Percentiles rank a stretch among this genome's conserved stretches.
These are phyloP conservation scores for Cryptococcus jaspeensis DNA, from an alignment of 1,284 basidiomycete species.

Conservation along the genomic window DNA sequence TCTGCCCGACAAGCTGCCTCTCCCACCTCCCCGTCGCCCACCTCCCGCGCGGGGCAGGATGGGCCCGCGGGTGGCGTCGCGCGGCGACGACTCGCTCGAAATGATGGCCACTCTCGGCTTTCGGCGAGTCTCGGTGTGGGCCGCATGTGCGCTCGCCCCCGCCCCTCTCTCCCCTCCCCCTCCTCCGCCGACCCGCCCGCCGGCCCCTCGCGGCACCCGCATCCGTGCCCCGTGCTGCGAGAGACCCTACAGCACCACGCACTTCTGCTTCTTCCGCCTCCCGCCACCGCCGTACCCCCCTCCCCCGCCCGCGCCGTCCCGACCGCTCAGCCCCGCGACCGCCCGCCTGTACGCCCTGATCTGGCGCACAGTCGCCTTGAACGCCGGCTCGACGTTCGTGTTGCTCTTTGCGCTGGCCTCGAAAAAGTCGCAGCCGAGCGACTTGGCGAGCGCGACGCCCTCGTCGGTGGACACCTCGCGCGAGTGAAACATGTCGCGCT, in stretches of 20 bases:
- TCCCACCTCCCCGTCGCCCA: too few relatives aligned
- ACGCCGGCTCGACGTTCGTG: constrained; percentile 90
- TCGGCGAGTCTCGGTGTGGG: too few relatives aligned
- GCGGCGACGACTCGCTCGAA: too few relatives aligned
- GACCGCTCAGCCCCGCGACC: constrained; percentile 35
- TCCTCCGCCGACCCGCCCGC: too few relatives aligned
- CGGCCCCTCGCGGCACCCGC: too few relatives aligned
- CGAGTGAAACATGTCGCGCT: constrained; percentile 73
- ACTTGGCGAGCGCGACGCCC: constrained; percentile 76
- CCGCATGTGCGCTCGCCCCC: too few relatives aligned
- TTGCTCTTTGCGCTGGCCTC: constrained; percentile 96
- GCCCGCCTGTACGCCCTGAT: constrained; percentile 55
- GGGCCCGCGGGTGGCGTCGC: too few relatives aligned
- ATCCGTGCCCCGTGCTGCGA: too few relatives aligned
- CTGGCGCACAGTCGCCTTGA: constrained; percentile 84
- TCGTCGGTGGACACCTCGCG: constrained; percentile 87
- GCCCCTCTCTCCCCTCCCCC: too few relatives aligned
- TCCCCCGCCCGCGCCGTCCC: constrained; percentile 13
- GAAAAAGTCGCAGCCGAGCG: constrained; percentile 90
- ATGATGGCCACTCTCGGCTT: too few relatives aligned
- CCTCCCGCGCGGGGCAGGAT: too few relatives aligned
- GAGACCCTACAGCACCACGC: constrained; percentile 48
- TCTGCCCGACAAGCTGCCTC: too few relatives aligned
- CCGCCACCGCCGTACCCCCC: constrained; percentile 6
- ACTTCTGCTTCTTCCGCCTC: constrained; percentile 47